Evolutionary conservation across 75 land plant species (phyloP).

Genomic region (Adiantum capillusveneris): DNA sequence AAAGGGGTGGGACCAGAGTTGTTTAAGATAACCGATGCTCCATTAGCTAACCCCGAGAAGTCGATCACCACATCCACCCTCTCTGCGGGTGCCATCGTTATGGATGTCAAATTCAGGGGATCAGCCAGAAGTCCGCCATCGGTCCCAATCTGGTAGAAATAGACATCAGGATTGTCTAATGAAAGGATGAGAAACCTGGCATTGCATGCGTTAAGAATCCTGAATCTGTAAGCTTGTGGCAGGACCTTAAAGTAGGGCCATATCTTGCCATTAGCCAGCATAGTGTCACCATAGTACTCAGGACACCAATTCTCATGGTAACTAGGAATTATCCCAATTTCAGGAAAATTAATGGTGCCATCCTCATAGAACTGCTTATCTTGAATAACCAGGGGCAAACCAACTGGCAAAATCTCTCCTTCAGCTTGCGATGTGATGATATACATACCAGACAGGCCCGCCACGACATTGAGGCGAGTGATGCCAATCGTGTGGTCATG

Average conservation of each 20-base stretch:
- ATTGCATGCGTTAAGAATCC: not conserved
- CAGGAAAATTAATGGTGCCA: constrained; percentile 57
- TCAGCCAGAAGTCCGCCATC: constrained; percentile 13
- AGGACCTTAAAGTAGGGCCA: constrained; percentile 35
- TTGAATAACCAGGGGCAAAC: constrained; percentile 51
- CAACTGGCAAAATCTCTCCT: constrained; percentile 24
- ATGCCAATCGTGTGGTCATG: constrained; percentile 38
- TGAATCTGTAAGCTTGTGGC: not conserved
- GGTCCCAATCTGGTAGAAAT: constrained; percentile 16
- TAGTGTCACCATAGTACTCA: constrained; percentile 58
- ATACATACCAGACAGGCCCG: constrained; percentile 29
- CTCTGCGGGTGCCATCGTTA: constrained; percentile 25
- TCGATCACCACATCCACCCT: constrained; percentile 22
- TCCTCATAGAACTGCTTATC: constrained; percentile 46
- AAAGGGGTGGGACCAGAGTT: constrained; percentile 27
- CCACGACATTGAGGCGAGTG: constrained; percentile 23
- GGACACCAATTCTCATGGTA: constrained; percentile 75
- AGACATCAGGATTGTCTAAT: constrained; percentile 3
- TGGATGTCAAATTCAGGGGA: not conserved
- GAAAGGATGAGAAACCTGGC: constrained; percentile 3
- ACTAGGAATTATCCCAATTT: constrained; percentile 50
- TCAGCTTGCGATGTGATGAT: constrained; percentile 31
- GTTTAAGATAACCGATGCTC: constrained; percentile 1
- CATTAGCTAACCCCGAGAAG: constrained; percentile 6
- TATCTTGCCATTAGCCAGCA: constrained; percentile 66